phyloP scores from a whole-genome alignment of 2,329 filamentous ascomycete genomes.

The Penicillium vulpinum region DNA sequence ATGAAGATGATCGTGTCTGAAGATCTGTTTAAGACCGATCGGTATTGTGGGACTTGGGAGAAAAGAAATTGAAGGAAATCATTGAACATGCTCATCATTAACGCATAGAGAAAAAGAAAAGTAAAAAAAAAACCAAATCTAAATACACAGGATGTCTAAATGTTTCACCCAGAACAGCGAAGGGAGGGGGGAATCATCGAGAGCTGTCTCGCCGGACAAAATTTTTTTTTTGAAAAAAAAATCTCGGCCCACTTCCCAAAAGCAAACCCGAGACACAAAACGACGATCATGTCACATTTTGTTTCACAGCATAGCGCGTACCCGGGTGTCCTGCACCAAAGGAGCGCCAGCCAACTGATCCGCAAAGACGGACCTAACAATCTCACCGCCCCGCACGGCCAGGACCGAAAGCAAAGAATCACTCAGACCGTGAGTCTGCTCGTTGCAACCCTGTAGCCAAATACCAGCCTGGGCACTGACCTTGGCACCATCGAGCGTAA shows the following conservation, averaged over 20 bases:
- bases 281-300: background rate
- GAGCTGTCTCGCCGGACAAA: slow-evolving; percentile 3
- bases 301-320: slow-evolving; percentile 35
- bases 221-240: background rate
- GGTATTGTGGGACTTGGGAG: background rate
- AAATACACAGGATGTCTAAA: slow-evolving; percentile 10
- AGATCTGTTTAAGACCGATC: background rate
- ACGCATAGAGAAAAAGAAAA: background rate
- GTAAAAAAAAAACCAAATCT: background rate
- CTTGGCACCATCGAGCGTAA: slow-evolving; percentile 67
- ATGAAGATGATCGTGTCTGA: background rate
- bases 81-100: slow-evolving; percentile 4
- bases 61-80: background rate
- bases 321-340: slow-evolving; percentile 34
- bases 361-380: slow-evolving; percentile 73
- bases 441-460: slow-evolving; percentile 93
- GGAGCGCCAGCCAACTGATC: slow-evolving; percentile 31
- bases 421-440: slow-evolving; percentile 84
- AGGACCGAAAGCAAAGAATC: slow-evolving; percentile 80
- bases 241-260: background rate
- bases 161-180: slow-evolving; percentile 5
- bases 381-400: slow-evolving; percentile 72
- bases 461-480: slow-evolving; percentile 75
- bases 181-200: slow-evolving; percentile 5
- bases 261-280: background rate